Evolutionary conservation across 345 rosid species (phyloP), one percentile per base, ranked within the genome.

Genomic region (Iberis pinnata): DNA sequence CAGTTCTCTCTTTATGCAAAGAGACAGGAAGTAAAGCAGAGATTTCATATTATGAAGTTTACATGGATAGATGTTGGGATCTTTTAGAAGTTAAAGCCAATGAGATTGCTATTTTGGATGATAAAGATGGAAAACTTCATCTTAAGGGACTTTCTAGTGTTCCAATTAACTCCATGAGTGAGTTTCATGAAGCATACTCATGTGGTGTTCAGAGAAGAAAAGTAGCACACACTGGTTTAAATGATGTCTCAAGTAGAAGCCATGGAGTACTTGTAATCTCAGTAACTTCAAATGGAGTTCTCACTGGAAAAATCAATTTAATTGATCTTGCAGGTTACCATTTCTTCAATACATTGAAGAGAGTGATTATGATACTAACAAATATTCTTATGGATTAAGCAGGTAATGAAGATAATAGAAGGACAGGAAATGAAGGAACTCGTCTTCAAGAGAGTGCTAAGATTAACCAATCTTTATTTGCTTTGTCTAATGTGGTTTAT

Each of bases 331-430:
- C 97, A 43, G 98, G 98, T 90, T 32, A 5, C 4, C 49, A 15
- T 56, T 33, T 27, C 22, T 18, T 8, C 7, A 37, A 18, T 35
- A 6, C 26, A 12, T 38, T 5, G 5, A 3, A 37, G 10, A 8
- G 15, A 6, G 33, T 5, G 8, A 7, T 29, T 20, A 14, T 4
- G 11, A 2, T 42, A 40, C 5, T 63, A 17, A 59, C 41, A 7
- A 29, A 10, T 31, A 13, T 4, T 1, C 33, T 1, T 4, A 1
- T 29, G 56, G 11, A 37, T 49, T 67, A 3, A 42, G 9, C 61
- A 85, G 98, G 98, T 35, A 92, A 83, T 27, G 97, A 92, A 77
- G 97, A 92, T 71, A 88, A 92, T 43, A 76, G 88, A 40, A 83
- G 82, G 74, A 92, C 87, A 29, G 72, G 82, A 61, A 92, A 88